phyloP scores from a whole-genome alignment of 768 basidiomycete species.

The Auriculariales sp. region DNA sequence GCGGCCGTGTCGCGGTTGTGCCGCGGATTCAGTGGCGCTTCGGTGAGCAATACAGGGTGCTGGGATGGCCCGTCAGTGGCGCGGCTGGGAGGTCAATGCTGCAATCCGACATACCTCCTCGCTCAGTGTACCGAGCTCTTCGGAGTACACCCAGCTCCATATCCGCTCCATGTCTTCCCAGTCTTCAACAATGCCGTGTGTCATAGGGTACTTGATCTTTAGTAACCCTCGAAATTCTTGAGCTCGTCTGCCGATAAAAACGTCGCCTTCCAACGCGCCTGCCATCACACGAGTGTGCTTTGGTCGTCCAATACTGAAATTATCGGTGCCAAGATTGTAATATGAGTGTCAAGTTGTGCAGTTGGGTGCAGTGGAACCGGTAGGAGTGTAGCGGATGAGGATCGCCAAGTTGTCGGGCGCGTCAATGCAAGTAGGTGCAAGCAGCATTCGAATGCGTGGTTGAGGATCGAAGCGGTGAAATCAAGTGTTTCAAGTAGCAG shows the following conservation, averaged over 20 bases:
- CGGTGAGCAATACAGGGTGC: conserved; percentile 96
- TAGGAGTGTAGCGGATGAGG: too few relatives aligned
- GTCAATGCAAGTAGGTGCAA: too few relatives aligned
- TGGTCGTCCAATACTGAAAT: conserved; percentile 89
- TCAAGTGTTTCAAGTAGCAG: too few relatives aligned
- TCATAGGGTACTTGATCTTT: conserved; percentile 98
- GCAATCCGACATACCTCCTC: conserved; percentile 78
- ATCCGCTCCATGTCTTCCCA: conserved; percentile 99
- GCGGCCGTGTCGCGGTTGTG: conserved; percentile 93
- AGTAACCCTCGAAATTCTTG: conserved; percentile 92
- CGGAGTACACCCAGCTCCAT: conserved; percentile 96
- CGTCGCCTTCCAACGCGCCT: conserved; percentile 88
- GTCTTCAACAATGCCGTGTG: conserved; percentile 96
- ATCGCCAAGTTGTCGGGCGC: too few relatives aligned
- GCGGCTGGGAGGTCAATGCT: too few relatives aligned
- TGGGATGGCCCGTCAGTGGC: conserved; percentile 22
- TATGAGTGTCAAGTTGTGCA: too few relatives aligned
- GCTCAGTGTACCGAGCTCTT: conserved; percentile 87
- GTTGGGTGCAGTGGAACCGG: too few relatives aligned
- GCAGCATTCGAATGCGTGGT: too few relatives aligned
- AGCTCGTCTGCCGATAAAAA: conserved; percentile 88
- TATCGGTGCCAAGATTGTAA: too few relatives aligned
- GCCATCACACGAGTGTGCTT: conserved; percentile 98
- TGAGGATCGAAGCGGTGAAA: too few relatives aligned
- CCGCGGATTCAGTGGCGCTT: conserved; percentile 93